Evolutionary conservation across 768 basidiomycete genomes (phyloP).

Genomic region (Lactarius deliciosus): DNA sequence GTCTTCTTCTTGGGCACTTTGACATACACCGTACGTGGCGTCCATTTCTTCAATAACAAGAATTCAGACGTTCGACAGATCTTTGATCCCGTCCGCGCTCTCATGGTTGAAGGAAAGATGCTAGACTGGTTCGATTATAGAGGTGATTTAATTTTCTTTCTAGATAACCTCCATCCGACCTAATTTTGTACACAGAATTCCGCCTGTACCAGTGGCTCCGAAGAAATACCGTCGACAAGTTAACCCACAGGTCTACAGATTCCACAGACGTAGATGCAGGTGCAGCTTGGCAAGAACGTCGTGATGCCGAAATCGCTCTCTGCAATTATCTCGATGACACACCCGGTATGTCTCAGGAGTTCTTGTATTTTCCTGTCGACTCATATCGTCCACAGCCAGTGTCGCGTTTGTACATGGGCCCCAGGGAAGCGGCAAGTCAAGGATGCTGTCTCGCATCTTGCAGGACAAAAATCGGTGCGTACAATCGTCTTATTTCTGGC

Average conservation of each 20-base stretch:
- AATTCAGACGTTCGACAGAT: conserved; percentile 49
- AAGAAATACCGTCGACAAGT: conserved; percentile 55
- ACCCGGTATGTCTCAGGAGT: conserved; percentile 52
- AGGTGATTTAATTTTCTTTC: conserved; percentile 42
- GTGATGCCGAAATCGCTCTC: conserved; percentile 68
- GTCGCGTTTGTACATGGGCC: conserved; percentile 80
- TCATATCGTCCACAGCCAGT: conserved; percentile 47
- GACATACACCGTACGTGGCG: conserved; percentile 71
- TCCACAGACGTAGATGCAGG: conserved; percentile 33
- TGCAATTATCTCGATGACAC: conserved; percentile 72
- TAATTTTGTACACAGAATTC: conserved; percentile 50
- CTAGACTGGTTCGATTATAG: conserved; percentile 81
- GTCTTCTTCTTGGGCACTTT: conserved; percentile 88
- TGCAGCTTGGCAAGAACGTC: conserved; percentile 82
- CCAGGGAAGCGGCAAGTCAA: conserved; percentile 77
- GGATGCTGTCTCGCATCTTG: conserved; percentile 55
- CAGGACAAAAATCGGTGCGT: conserved; percentile 53
- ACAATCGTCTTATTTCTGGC: neutral
- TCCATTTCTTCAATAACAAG: neutral
- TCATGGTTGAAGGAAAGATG: conserved; percentile 81
- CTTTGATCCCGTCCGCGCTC: conserved; percentile 86
- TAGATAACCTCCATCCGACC: neutral
- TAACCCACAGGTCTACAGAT: conserved; percentile 35
- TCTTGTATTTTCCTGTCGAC: neutral
- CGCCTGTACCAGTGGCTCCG: conserved; percentile 75